Conservation (phyloP, 306 rosid species). For the Dalbergia cochinchinensis region DNA sequence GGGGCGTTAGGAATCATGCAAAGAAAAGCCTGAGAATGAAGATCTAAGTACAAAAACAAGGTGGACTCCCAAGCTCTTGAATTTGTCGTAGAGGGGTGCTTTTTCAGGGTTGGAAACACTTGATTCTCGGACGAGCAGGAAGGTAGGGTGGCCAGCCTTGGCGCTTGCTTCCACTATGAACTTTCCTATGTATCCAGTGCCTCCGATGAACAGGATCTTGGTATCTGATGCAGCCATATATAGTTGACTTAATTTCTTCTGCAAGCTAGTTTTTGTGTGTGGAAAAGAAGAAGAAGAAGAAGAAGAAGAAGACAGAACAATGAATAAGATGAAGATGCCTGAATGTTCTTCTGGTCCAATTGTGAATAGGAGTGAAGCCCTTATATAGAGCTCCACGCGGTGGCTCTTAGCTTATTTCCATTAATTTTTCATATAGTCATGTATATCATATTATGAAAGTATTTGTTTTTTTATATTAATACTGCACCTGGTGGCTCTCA, state of each 20-base stretch:
- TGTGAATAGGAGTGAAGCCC: background rate
- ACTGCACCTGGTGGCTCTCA: too few relatives aligned
- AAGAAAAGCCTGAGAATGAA: background rate
- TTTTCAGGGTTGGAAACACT: slow-evolving; percentile 58
- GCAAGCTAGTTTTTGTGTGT: background rate
- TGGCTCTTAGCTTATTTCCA: too few relatives aligned
- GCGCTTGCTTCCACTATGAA: slow-evolving; percentile 69
- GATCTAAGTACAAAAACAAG: slow-evolving; percentile 48
- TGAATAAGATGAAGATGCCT: background rate
- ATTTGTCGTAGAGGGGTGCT: slow-evolving; percentile 51
- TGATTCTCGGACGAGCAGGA: slow-evolving; percentile 57
- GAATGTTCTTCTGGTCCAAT: background rate
- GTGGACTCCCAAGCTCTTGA: slow-evolving; percentile 62
- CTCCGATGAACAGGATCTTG: slow-evolving; percentile 71
- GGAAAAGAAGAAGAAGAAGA: background rate
- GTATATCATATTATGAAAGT: too few relatives aligned
- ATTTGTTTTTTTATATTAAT: too few relatives aligned
- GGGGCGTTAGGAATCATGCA: background rate
- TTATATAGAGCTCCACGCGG: background rate
- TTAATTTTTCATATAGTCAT: too few relatives aligned
- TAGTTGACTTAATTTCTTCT: too few relatives aligned
- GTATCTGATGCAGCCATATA: slow-evolving; percentile 6
- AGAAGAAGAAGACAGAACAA: background rate
- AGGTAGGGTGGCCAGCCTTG: slow-evolving; percentile 66
- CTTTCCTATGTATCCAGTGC: slow-evolving; percentile 76